phyloP scores from a whole-genome alignment of 805 yeast species.

The Clavispora asparagi region DNA sequence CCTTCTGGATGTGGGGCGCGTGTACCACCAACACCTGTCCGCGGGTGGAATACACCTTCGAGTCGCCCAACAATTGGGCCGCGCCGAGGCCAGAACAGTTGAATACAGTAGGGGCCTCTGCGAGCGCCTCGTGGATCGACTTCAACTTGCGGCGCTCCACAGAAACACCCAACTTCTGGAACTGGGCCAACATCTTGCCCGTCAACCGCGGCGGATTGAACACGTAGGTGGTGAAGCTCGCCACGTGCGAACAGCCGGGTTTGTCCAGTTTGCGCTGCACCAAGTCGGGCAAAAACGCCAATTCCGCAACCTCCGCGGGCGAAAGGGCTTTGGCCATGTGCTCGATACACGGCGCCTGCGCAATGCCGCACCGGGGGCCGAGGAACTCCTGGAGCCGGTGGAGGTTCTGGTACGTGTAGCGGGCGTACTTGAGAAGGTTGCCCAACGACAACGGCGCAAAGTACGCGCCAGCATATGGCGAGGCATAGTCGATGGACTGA shows the following conservation, averaged over 20 bases:
- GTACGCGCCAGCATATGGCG: constrained; percentile 3
- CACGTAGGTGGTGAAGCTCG: background rate
- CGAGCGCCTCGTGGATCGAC: background rate
- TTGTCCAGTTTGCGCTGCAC: background rate
- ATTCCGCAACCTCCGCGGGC: background rate
- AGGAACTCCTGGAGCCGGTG: background rate
- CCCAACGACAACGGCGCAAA: background rate
- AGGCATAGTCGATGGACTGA: constrained; percentile 1
- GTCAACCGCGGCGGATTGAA: constrained; percentile 2
- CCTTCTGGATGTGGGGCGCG: constrained; percentile 1
- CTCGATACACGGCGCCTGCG: background rate
- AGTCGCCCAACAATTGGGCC: background rate
- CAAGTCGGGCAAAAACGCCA: background rate
- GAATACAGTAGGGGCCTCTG: background rate
- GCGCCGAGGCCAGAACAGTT: constrained; percentile 4
- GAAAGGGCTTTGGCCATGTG: background rate
- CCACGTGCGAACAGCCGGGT: background rate
- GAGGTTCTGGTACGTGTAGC: constrained; percentile 1
- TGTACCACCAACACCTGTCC: constrained; percentile 4
- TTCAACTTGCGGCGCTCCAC: background rate
- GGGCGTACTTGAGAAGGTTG: background rate
- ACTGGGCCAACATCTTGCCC: background rate
- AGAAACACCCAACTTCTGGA: background rate
- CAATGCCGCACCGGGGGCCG: background rate
- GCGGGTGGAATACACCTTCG: background rate